Conservation (phyloP, 2,329 filamentous ascomycete genomes). For the Capronia coronata region DNA sequence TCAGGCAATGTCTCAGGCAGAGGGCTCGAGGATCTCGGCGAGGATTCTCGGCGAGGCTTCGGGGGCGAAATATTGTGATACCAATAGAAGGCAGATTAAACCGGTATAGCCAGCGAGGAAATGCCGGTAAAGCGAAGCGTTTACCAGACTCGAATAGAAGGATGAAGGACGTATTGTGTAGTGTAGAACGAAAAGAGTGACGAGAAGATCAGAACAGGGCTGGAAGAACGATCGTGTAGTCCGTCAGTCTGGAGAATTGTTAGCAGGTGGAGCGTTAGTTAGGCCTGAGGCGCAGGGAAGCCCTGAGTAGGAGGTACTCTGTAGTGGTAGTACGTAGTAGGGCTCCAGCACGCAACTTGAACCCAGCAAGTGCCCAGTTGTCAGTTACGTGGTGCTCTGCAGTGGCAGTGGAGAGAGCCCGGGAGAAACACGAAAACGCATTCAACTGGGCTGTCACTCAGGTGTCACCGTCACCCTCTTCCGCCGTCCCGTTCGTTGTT, state of each 20-base stretch:
- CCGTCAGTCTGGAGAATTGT: not conserved
- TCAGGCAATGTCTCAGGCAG: not conserved
- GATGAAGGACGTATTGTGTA: not conserved
- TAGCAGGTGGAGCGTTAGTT: not conserved
- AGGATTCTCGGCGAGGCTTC: not conserved
- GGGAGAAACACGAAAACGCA: not conserved
- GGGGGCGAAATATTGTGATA: not conserved
- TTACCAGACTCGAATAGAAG: not conserved
- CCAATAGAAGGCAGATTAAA: no score
- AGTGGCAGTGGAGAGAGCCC: no score
- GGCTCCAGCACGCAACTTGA: no score
- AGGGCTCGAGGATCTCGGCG: not conserved
- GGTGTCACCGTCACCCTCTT: not conserved
- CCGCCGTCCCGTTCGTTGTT: not conserved
- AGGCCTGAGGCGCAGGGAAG: conserved; percentile 5
- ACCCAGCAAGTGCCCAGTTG: no score
- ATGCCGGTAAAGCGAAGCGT: not conserved
- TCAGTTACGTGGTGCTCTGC: no score
- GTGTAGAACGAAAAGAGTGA: not conserved
- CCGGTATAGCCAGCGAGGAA: no score
- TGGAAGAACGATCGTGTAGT: not conserved
- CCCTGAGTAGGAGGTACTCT: not conserved
- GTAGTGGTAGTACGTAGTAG: no score
- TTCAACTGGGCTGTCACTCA: no score
- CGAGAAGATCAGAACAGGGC: not conserved